Evolutionary conservation across 2,329 filamentous ascomycete species (phyloP), one percentile per base, ranked within the genome.

Genomic region (Pseudogymnoascus sp.): DNA sequence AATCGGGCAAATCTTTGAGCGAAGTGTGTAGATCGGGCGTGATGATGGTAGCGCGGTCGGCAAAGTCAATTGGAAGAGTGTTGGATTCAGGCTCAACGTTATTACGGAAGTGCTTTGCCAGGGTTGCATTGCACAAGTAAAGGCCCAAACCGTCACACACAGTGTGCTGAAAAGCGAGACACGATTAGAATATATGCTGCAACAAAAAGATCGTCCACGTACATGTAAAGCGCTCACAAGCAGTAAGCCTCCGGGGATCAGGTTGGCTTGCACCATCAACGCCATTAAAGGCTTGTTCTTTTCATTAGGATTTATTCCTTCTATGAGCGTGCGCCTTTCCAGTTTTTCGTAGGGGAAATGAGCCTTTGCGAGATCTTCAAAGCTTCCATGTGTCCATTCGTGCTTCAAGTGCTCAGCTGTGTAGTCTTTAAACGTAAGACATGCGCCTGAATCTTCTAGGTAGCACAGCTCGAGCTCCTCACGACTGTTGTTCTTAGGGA

Each of bases 221-320:
- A 60, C 56, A 60, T 60, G 56, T 38, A 60, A 60, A 37, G 31
- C 28, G 56, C 56, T 24, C 35, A 35, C 56, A 35, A 60, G 35
- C 16, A 60, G 16, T 38, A 60, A 22, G 16, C 56, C 56, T 35
- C 26, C 28, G 6, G 28, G 56, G 16, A 60, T 60, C 16, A 60
- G 22, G 26, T 60, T 60, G 31, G 56, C 56, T 24, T 60, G 56
- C 28, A 60, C 28, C 8, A 35, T 33, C 56, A 60, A 60, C 10
- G 56, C 28, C 14, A 28, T 8, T 11, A 60, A 24, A 24, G 28
- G 28, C 24, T 35, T 38, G 26, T 38, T 38, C 26, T 26, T 38
- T 24, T 60, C 56, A 60, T 14, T 6, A 4, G 28, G 16, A 22
- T 24, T 26, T 35, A 35, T 35, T 26, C 31, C 35, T 4, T 26